Evolutionary conservation across 2,329 filamentous ascomycete genomes (phyloP).

Genomic region (Orbilia ellipsospora): DNA sequence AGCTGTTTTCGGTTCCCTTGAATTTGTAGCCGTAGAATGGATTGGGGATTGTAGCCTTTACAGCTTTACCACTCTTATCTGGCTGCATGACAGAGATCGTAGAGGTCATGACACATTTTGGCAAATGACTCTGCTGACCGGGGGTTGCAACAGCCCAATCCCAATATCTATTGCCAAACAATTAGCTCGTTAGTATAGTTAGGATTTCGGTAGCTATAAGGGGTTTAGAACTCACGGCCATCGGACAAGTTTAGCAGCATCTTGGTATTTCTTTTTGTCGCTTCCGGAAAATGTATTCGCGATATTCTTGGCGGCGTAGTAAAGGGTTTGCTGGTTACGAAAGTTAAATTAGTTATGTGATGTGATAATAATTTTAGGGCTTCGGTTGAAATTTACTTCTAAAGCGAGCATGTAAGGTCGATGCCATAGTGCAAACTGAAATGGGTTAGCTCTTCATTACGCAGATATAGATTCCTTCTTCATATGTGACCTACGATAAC

Average conservation of each 20-base stretch:
- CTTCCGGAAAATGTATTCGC: constrained; percentile 49
- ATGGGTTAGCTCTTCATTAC: constrained; percentile 1
- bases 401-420: constrained; percentile 59
- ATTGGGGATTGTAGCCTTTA: constrained; percentile 36
- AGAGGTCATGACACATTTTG: constrained; percentile 27
- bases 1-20: constrained; percentile 11
- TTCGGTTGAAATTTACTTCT: constrained; percentile 55
- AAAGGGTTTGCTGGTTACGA: constrained; percentile 54
- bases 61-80: constrained; percentile 17
- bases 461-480: not conserved
- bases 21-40: constrained; percentile 27
- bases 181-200: not conserved
- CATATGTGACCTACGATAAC: constrained; percentile 21
- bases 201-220: not conserved
- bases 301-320: constrained; percentile 35
- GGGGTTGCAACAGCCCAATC: constrained; percentile 55
- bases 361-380: not conserved
- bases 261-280: constrained; percentile 47
- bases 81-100: constrained; percentile 49
- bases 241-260: constrained; percentile 55
- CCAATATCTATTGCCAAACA: constrained; percentile 55
- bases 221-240: constrained; percentile 55
- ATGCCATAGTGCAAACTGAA: constrained; percentile 60
- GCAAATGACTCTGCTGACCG: constrained; percentile 43
- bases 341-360: not conserved